Percentiles rank a stretch among this genome's conserved stretches.
phyloP scores from a whole-genome alignment of 2,329 filamentous ascomycete species.

The Aspergillus pseudoterreus region DNA sequence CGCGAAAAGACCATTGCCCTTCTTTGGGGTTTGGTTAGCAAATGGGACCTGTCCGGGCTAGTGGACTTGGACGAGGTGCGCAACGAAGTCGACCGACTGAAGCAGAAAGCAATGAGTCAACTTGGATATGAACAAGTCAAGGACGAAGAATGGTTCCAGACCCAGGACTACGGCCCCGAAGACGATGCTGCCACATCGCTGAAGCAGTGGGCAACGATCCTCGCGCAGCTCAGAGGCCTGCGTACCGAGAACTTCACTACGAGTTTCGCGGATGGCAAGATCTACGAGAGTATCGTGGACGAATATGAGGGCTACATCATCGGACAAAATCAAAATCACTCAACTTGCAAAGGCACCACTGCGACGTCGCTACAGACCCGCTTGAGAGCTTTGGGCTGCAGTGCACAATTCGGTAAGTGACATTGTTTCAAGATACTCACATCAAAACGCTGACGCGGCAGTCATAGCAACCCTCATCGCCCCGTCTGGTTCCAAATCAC shows the following conservation, averaged over 20 bases:
- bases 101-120: constrained; percentile 19
- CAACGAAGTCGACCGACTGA: constrained; percentile 49
- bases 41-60: constrained; percentile 52
- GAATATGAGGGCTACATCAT: constrained; percentile 50
- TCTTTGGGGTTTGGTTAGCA: constrained; percentile 58
- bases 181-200: constrained; percentile 41
- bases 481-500: constrained; percentile 22
- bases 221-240: constrained; percentile 47
- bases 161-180: constrained; percentile 6
- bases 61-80: constrained; percentile 54
- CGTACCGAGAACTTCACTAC: constrained; percentile 55
- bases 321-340: background rate
- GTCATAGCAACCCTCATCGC: constrained; percentile 33
- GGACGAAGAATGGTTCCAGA: constrained; percentile 16
- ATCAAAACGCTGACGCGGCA: background rate
- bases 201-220: constrained; percentile 52
- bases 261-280: constrained; percentile 53
- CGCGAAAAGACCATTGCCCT: constrained; percentile 61
- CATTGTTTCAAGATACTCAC: background rate
- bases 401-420: constrained; percentile 40
- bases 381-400: constrained; percentile 39
- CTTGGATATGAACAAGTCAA: constrained; percentile 16
- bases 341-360: background rate
- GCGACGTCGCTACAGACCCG: constrained; percentile 27
- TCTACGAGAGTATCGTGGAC: constrained; percentile 55